Percentiles rank a stretch among this genome's conserved stretches.
phyloP scores from a whole-genome alignment of 768 basidiomycete species.

The Russula lepida region DNA sequence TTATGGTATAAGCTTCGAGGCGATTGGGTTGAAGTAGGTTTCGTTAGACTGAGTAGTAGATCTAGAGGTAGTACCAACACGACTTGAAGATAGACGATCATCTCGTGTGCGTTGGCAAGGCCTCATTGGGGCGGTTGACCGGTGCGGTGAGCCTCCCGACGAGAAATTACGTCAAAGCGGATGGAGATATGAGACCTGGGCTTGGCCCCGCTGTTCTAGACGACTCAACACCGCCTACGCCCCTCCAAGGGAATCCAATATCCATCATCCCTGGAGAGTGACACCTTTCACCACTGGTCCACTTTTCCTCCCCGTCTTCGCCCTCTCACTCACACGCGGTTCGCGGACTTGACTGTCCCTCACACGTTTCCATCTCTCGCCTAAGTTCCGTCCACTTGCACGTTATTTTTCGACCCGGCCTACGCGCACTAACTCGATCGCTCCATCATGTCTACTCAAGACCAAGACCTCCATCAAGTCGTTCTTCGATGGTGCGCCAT shows the following conservation, averaged over 20 bases:
- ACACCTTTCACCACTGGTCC: not conserved
- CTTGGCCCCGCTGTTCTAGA: too few relatives aligned
- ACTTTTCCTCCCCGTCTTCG: not conserved
- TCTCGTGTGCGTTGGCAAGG: too few relatives aligned
- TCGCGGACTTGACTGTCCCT: not conserved
- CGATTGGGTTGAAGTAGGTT: too few relatives aligned
- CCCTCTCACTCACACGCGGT: not conserved
- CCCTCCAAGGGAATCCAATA: not conserved
- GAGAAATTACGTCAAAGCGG: not conserved
- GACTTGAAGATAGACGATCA: too few relatives aligned
- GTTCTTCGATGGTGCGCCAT: constrained; percentile 16
- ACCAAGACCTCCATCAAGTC: constrained; percentile 18
- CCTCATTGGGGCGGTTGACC: not conserved
- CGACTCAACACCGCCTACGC: not conserved
- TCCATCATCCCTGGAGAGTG: constrained; percentile 3
- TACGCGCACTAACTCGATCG: not conserved
- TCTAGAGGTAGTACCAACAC: too few relatives aligned
- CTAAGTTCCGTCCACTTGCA: not conserved
- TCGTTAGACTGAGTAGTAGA: too few relatives aligned
- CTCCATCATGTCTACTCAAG: constrained; percentile 10
- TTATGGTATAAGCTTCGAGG: too few relatives aligned
- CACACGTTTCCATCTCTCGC: not conserved
- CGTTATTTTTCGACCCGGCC: not conserved
- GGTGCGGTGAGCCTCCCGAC: not conserved
- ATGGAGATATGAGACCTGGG: not conserved